Conservation (phyloP, 768 basidiomycete species). For the Cyclocybe aegerita region DNA sequence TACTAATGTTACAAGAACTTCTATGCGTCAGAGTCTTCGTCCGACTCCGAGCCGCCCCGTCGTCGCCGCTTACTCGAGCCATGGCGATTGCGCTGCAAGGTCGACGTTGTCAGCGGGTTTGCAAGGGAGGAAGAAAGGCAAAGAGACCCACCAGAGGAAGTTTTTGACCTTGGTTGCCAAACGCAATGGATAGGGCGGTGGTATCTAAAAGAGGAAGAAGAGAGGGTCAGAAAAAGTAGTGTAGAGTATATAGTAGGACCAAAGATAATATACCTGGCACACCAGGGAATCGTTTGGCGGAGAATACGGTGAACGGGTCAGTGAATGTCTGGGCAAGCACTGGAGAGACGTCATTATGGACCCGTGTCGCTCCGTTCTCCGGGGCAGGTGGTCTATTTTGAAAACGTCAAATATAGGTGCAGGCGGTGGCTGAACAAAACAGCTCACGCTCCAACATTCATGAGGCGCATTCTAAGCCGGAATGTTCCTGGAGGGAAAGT, state of each 20-base stretch:
- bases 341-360: conserved; percentile 69
- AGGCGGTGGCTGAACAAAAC: conserved; percentile 7
- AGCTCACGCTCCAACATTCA: conserved; percentile 91
- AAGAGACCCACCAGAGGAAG: conserved; percentile 66
- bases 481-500: conserved; percentile 61
- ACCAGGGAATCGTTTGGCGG: conserved; percentile 93
- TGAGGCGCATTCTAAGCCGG: conserved; percentile 81
- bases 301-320: conserved; percentile 82
- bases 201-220: conserved; percentile 53
- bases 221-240: neutral
- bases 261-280: conserved; percentile 67
- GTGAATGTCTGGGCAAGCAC: conserved; percentile 85
- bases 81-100: conserved; percentile 73
- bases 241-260: conserved; percentile 12
- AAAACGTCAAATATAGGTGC: conserved; percentile 11
- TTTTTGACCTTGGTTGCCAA: conserved; percentile 90
- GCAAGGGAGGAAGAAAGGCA: conserved; percentile 16
- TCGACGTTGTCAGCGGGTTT: conserved; percentile 11
- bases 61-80: conserved; percentile 68
- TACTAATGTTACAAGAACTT: conserved; percentile 4
- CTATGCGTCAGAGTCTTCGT: conserved; percentile 61
- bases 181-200: conserved; percentile 85
- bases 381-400: conserved; percentile 65
- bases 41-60: conserved; percentile 63
- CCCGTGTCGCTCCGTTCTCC: conserved; percentile 59